phyloP scores from a whole-genome alignment of 768 basidiomycete species.

The Coprinellus micaceus region DNA sequence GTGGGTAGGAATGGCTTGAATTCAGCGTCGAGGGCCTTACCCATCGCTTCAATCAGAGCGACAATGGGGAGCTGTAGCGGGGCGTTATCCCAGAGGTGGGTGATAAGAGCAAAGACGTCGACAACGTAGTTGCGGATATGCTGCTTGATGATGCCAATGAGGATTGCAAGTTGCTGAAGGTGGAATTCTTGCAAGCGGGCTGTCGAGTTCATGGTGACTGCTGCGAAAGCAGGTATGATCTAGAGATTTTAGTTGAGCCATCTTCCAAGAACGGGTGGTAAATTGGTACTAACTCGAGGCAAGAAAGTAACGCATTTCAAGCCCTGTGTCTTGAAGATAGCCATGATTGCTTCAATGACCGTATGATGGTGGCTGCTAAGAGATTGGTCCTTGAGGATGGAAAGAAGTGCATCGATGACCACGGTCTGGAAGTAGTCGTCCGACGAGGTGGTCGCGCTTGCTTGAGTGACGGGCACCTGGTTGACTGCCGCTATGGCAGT shows the following conservation, averaged over 20 bases:
- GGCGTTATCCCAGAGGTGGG: constrained; percentile 85
- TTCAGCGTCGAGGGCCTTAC: constrained; percentile 91
- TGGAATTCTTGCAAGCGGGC: constrained; percentile 89
- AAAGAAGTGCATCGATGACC: constrained; percentile 83
- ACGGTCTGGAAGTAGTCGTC: constrained; percentile 98
- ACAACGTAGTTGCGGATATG: constrained; percentile 91
- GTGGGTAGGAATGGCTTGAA: constrained; percentile 94
- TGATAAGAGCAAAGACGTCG: constrained; percentile 80
- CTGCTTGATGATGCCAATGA: constrained; percentile 95
- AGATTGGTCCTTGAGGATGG: constrained; percentile 85
- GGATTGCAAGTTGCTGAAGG: constrained; percentile 90
- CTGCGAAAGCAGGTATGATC: constrained; percentile 94
- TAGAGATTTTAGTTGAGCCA: constrained; percentile 25
- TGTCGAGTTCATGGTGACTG: constrained; percentile 77
- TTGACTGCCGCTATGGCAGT: constrained; percentile 58
- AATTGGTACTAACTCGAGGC: constrained; percentile 64
- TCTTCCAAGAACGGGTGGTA: neutral
- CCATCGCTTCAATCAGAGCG: constrained; percentile 86
- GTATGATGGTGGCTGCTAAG: constrained; percentile 84
- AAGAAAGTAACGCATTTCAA: constrained; percentile 94
- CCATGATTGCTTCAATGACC: constrained; percentile 97
- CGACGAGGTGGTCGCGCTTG: constrained; percentile 57
- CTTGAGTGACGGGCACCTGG: constrained; percentile 65
- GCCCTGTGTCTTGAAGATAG: constrained; percentile 97
- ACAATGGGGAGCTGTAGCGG: constrained; percentile 89